Conservation (phyloP, 495 filamentous ascomycete genomes). For the Penicillium desertorum region DNA sequence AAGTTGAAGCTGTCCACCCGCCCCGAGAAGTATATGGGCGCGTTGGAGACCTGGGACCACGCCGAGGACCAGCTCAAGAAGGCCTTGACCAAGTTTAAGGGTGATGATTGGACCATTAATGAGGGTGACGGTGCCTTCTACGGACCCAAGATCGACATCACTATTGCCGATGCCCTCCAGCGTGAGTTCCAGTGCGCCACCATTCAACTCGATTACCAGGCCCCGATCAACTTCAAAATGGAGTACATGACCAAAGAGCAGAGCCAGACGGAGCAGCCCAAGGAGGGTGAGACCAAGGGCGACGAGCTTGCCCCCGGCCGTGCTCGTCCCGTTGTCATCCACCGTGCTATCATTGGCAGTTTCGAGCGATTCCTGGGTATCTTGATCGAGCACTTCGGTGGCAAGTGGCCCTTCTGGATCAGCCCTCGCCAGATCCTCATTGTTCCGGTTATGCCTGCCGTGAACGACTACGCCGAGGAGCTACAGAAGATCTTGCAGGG, state of each 20-base stretch:
- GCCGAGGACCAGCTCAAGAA: constrained; percentile 77
- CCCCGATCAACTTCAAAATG: constrained; percentile 78
- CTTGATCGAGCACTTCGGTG: constrained; percentile 89
- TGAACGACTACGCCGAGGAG: constrained; percentile 84
- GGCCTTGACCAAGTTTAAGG: constrained; percentile 77
- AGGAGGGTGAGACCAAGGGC: constrained; percentile 36
- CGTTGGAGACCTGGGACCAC: constrained; percentile 81
- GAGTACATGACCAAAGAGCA: constrained; percentile 74
- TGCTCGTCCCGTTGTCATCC: constrained; percentile 94
- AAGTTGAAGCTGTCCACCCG: constrained; percentile 93
- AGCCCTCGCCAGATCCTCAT: constrained; percentile 89
- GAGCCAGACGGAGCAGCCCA: constrained; percentile 25
- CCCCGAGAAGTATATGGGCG: constrained; percentile 87
- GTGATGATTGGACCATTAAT: constrained; percentile 81
- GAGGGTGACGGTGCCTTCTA: constrained; percentile 97
- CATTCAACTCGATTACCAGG: constrained; percentile 96
- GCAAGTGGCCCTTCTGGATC: constrained; percentile 99
- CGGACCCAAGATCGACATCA: constrained; percentile 94
- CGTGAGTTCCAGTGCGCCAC: constrained; percentile 90
- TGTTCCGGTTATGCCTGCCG: constrained; percentile 83
- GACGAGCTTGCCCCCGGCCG: constrained; percentile 59
- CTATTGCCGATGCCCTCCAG: constrained; percentile 75
- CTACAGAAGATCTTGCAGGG: constrained; percentile 57
- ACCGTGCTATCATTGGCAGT: constrained; percentile 89
- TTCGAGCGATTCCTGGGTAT: constrained; percentile 96